A percentile compares a stretch with the other conserved stretches of the same genome.
Conservation (phyloP, 805 yeast species). For the Ogataea methanolica region DNA sequence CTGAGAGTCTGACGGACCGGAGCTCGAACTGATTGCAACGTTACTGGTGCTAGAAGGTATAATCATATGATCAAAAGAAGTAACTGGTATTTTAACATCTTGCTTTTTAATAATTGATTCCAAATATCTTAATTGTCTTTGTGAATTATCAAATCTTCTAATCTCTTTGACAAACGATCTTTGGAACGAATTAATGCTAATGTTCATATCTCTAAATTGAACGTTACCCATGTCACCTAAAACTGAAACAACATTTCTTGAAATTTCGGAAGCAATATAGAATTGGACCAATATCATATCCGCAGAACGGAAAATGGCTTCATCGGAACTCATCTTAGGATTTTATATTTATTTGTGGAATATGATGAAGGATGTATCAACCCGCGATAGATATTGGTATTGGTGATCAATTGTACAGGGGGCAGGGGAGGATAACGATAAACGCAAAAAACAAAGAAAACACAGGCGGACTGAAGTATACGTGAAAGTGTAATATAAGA, state of each 20-base stretch:
- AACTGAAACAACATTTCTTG: conserved; percentile 80
- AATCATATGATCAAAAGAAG: conserved; percentile 24
- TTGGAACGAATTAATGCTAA: conserved; percentile 78
- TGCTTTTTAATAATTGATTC: conserved; percentile 47
- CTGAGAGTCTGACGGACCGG: conserved; percentile 43
- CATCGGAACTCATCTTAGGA: conserved; percentile 14
- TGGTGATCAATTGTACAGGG: no score
- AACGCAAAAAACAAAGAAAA: no score
- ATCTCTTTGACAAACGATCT: conserved; percentile 87
- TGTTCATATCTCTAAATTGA: conserved; percentile 86
- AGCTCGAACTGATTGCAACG: conserved; percentile 2
- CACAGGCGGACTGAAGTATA: no score
- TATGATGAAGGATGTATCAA: no score
- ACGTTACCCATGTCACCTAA: conserved; percentile 83
- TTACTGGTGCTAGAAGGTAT: conserved; percentile 12
- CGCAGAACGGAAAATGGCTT: conserved; percentile 58
- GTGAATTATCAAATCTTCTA: conserved; percentile 77
- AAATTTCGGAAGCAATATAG: conserved; percentile 84
- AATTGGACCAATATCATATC: conserved; percentile 93
- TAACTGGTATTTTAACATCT: conserved; percentile 30
- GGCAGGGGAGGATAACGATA: no score
- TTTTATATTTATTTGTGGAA: not conserved
- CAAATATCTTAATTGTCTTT: conserved; percentile 70
- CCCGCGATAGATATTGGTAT: no score
- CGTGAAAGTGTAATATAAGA: no score